Evolutionary conservation across 2,329 filamentous ascomycete species (phyloP).

Genomic region (Elsinoe necatrix): DNA sequence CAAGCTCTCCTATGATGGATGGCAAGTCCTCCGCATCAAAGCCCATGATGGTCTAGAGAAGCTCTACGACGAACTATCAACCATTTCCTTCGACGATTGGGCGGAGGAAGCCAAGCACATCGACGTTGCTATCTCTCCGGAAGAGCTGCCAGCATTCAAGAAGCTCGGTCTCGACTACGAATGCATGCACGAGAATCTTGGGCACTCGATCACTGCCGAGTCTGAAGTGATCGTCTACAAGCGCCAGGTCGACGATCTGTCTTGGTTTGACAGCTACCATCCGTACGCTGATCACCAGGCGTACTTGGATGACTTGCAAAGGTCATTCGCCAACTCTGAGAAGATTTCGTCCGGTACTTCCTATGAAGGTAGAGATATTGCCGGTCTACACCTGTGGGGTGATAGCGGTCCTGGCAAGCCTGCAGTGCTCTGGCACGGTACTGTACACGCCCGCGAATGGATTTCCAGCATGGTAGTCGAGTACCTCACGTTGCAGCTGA

Average conservation of each 20-base stretch:
- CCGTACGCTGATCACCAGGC: conserved; percentile 44
- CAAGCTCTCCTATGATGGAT: conserved; percentile 7
- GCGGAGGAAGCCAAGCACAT: conserved; percentile 18
- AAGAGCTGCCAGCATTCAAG: conserved; percentile 22
- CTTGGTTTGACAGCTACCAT: conserved; percentile 50
- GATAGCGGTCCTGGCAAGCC: conserved; percentile 40
- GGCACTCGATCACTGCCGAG: conserved; percentile 36
- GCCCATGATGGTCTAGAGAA: conserved; percentile 1
- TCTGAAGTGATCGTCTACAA: conserved; percentile 17
- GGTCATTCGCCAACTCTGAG: conserved; percentile 41
- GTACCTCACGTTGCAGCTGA: conserved; percentile 45
- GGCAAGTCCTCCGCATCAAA: conserved; percentile 11
- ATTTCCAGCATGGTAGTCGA: conserved; percentile 44
- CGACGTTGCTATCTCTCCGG: conserved; percentile 19
- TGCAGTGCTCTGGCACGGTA: conserved; percentile 49
- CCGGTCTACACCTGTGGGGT: conserved; percentile 48
- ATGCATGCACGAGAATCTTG: conserved; percentile 37
- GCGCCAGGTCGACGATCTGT: conserved; percentile 24
- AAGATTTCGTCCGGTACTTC: conserved; percentile 45
- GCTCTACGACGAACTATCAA: conserved; percentile 15
- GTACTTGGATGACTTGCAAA: conserved; percentile 42
- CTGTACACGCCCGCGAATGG: conserved; percentile 54
- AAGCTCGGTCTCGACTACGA: conserved; percentile 29
- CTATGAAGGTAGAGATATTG: conserved; percentile 37
- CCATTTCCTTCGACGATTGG: conserved; percentile 20